Evolutionary conservation across 495 filamentous ascomycete species (phyloP).

Genomic region (Lindgomyces ingoldianus): DNA sequence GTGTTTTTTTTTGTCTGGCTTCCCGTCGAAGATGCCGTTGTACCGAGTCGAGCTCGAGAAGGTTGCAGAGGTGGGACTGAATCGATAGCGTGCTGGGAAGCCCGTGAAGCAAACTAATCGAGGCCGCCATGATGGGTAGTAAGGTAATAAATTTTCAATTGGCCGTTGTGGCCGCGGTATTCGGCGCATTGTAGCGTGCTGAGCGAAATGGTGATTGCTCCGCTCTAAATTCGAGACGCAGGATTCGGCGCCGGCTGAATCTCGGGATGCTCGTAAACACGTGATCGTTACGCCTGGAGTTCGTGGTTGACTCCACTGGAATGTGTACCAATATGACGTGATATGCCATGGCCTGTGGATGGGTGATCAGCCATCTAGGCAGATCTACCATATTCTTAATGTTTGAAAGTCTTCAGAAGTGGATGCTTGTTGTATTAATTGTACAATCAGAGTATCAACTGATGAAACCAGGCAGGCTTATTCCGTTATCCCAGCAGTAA

Average conservation of each 20-base stretch:
- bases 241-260: not conserved
- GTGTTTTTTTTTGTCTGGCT: slow-evolving; percentile 23
- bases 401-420: too few relatives aligned
- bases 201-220: not conserved
- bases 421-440: too few relatives aligned
- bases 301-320: not conserved
- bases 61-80: slow-evolving; percentile 20
- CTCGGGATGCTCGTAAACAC: not conserved
- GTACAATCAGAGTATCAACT: too few relatives aligned
- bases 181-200: slow-evolving; percentile 30
- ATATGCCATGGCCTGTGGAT: too few relatives aligned
- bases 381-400: too few relatives aligned
- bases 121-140: not conserved
- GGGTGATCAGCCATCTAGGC: too few relatives aligned
- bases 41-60: slow-evolving; percentile 23
- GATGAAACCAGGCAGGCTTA: too few relatives aligned
- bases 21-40: slow-evolving; percentile 1
- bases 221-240: slow-evolving; percentile 3
- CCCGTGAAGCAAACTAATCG: not conserved
- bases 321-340: not conserved
- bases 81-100: not conserved
- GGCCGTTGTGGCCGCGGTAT: slow-evolving; percentile 30
- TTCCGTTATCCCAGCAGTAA: too few relatives aligned
- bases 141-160: slow-evolving; percentile 20
- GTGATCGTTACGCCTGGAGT: not conserved